phyloP scores from a whole-genome alignment of 768 basidiomycete species.

The Mycena polygramma region DNA sequence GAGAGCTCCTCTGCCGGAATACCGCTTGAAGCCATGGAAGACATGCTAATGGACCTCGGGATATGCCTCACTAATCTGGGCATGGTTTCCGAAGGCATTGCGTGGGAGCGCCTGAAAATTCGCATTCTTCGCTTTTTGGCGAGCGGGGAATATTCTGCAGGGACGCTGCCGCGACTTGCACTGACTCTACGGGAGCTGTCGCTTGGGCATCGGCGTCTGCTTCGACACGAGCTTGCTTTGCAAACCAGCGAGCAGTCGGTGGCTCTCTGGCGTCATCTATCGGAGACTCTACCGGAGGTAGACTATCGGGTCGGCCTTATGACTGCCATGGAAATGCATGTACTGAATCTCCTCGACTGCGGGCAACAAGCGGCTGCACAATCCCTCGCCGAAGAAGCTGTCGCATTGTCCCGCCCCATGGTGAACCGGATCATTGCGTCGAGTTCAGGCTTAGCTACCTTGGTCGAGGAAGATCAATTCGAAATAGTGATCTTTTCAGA shows the following conservation, averaged over 20 bases:
- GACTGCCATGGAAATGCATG: not conserved
- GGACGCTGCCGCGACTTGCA: not conserved
- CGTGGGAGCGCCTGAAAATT: not conserved
- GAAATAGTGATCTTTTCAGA: slow-evolving; percentile 9
- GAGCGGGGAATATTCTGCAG: not conserved
- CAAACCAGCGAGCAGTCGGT: slow-evolving; percentile 23
- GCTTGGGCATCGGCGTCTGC: not conserved
- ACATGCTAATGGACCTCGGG: not conserved
- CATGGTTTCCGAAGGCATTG: not conserved
- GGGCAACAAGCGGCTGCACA: not conserved
- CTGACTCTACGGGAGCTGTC: slow-evolving; percentile 1
- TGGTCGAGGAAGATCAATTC: not conserved
- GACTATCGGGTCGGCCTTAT: not conserved
- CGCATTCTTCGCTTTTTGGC: not conserved
- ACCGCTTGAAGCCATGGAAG: not conserved
- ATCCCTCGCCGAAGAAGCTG: slow-evolving; percentile 12
- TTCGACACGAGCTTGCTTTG: slow-evolving; percentile 3
- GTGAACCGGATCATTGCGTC: not conserved
- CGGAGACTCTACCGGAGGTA: not conserved
- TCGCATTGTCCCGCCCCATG: not conserved
- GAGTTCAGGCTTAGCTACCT: not conserved
- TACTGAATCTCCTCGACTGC: not conserved
- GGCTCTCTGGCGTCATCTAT: not conserved
- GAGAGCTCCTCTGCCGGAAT: not conserved
- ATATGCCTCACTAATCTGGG: not conserved